Evolutionary conservation across 164 flowering plant genomes (phyloP).

Genomic region (Sextonia rubra): DNA sequence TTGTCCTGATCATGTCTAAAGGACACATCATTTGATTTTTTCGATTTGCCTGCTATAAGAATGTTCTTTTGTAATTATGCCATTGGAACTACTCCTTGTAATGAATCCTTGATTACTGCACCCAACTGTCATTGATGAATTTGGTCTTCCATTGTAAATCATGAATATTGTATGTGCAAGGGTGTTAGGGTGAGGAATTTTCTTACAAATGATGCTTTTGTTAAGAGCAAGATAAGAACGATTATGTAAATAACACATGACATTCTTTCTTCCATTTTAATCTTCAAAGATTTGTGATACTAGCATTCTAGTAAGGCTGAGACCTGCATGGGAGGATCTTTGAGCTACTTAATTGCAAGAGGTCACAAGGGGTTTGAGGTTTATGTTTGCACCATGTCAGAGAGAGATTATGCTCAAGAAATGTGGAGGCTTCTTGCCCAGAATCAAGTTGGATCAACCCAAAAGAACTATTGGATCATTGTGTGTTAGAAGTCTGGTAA

Average conservation of each 20-base stretch:
- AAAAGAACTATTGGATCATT: constrained; percentile 68
- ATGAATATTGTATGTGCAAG: too few species aligned
- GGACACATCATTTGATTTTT: too few species aligned
- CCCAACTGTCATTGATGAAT: too few species aligned
- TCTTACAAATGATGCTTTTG: not conserved
- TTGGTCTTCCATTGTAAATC: too few species aligned
- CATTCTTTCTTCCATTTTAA: constrained; percentile 8
- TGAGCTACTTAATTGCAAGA: constrained; percentile 92
- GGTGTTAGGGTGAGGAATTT: not conserved
- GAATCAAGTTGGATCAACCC: constrained; percentile 78
- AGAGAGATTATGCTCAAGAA: constrained; percentile 97
- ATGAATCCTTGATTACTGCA: too few species aligned
- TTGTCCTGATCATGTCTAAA: not conserved
- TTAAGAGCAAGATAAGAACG: not conserved
- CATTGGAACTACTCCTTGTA: too few species aligned
- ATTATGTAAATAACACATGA: constrained; percentile 1
- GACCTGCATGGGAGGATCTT: constrained; percentile 99
- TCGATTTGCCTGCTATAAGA: too few species aligned
- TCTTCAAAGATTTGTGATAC: constrained; percentile 85
- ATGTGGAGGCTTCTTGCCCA: constrained; percentile 99
- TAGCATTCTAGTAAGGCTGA: constrained; percentile 96
- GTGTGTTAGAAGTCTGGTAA: constrained; percentile 96
- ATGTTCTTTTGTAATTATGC: too few species aligned
- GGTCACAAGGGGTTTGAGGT: constrained; percentile 99
- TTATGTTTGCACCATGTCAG: constrained; percentile 99